Base-by-base conservation (phyloP, 352 stramenopile species). In the Phytophthora hibernalis region DNA sequence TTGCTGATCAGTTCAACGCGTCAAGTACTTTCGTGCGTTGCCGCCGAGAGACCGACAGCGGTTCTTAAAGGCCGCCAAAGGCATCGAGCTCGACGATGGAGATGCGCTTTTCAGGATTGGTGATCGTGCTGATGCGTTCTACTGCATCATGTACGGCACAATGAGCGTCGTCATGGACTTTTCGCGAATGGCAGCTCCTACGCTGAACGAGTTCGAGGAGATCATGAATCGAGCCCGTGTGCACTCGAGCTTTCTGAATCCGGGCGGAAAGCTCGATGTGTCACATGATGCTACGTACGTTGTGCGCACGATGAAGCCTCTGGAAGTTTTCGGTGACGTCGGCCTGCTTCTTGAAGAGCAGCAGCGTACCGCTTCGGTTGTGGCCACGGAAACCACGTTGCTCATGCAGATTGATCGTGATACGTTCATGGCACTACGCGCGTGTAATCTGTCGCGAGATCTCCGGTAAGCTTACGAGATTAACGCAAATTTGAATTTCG, bases 91-190 rank as follows among this genome's bases (percentile, higher is more conserved):
- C 20, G 69, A 89, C 8, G 72, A 83, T 30, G 79, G 82, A 45
- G 80, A 93, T 28, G 80, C 79, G 45, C 61, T 93, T 2, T 93
- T 93, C 61, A 73, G 82, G 35, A 85, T 91, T 24, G 85, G 85
- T 2, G 85, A 93, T 53, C 63, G 74, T 4, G 85, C 85, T 5
- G 85, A 93, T 54, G 79, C 82, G 22, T 90, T 93, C 53, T 93
- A 90, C 50, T 91, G 82, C 53, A 79, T 91, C 66, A 88, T 91
- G 71, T 91, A 85, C 54, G 85, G 85, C 30, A 80, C 85, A 2
- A 72, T 91, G 56, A 90, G 85, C 51, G 81, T 91, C 38, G 81
- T 93, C 12, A 79, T 93, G 50, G 83, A 93, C 66, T 84, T 93
- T 54, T 71, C 81, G n/a, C 82, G 79, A 37, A 85, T 90, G 61